Evolutionary conservation across 306 rosid species (phyloP).

Genomic region (Vachellia pachyceras): DNA sequence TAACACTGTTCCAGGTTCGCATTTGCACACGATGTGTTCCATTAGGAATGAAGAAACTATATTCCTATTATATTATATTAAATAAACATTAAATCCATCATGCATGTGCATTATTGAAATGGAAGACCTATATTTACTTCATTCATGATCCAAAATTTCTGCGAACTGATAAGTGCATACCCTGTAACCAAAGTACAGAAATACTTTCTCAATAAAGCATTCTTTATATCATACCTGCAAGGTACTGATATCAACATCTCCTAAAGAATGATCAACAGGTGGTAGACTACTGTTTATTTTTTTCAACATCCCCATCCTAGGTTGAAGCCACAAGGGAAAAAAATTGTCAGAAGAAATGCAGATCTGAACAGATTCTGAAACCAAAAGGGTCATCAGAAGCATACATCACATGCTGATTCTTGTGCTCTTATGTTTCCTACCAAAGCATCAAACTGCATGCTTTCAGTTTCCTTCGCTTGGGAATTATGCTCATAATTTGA

Average conservation of each 20-base stretch:
- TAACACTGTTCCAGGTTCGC: not conserved
- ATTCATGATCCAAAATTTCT: not conserved
- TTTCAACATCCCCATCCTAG: slow-evolving; percentile 66
- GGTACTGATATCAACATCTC: slow-evolving; percentile 62
- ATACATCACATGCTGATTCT: slow-evolving; percentile 66
- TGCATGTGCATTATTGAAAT: not conserved
- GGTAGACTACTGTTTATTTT: slow-evolving; percentile 53
- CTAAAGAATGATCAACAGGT: slow-evolving; percentile 59
- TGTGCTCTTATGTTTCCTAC: slow-evolving; percentile 53
- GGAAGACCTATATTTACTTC: not conserved
- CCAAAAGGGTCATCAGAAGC: slow-evolving; percentile 14
- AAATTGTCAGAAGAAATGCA: slow-evolving; percentile 39
- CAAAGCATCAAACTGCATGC: slow-evolving; percentile 64
- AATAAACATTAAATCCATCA: not conserved
- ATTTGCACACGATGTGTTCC: not conserved
- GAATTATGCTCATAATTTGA: slow-evolving; percentile 57
- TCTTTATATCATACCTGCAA: slow-evolving; percentile 67
- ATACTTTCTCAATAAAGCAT: not conserved
- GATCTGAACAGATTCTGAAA: slow-evolving; percentile 32
- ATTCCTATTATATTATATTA: not conserved
- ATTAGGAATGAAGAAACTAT: not conserved
- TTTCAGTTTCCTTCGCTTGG: slow-evolving; percentile 55
- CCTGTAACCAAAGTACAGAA: not conserved
- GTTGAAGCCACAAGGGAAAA: slow-evolving; percentile 30
- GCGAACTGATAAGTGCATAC: slow-evolving; percentile 1